A percentile compares a stretch with the other conserved stretches of the same genome.
These are phyloP conservation scores for Berberis vulgaris DNA, from an alignment of 164 flowering plant species.

Conservation along the genomic window DNA sequence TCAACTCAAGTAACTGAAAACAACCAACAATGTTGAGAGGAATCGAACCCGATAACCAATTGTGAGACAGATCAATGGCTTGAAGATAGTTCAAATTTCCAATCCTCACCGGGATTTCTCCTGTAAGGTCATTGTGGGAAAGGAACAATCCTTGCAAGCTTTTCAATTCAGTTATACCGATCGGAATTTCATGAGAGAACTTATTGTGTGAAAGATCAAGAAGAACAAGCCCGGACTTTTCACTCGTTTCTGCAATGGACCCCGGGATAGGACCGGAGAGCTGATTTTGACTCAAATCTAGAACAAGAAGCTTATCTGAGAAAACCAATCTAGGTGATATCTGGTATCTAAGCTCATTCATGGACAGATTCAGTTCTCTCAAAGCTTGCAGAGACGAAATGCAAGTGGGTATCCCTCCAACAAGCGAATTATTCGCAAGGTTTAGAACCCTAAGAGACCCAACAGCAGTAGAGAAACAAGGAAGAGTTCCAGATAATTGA, in stretches of 20 bases:
- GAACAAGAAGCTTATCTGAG: constrained; percentile 48
- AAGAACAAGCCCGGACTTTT: constrained; percentile 65
- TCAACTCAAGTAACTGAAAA: constrained; percentile 75
- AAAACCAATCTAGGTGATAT: constrained; percentile 69
- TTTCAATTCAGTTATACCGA: constrained; percentile 61
- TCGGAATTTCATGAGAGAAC: constrained; percentile 68
- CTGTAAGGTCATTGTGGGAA: constrained; percentile 63
- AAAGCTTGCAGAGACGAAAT: constrained; percentile 43
- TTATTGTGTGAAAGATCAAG: constrained; percentile 75
- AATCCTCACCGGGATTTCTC: constrained; percentile 72
- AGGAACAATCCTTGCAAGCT: constrained; percentile 80
- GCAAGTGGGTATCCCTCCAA: constrained; percentile 84
- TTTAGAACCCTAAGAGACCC: constrained; percentile 48
- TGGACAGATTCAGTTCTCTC: constrained; percentile 58
- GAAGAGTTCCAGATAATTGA: constrained; percentile 61
- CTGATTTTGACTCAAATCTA: constrained; percentile 75
- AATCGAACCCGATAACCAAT: constrained; percentile 64
- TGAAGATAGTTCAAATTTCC: constrained; percentile 89
- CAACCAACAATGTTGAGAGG: constrained; percentile 86
- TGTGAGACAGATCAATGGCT: constrained; percentile 80
- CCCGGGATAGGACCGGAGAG: constrained; percentile 68
- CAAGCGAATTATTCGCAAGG: constrained; percentile 53
- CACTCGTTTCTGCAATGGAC: constrained; percentile 44
- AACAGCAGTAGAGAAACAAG: constrained; percentile 51
- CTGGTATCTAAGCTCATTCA: constrained; percentile 41